Evolutionary conservation across 2,329 filamentous ascomycete species (phyloP).

Genomic region (Furcasterigmium sp.): DNA sequence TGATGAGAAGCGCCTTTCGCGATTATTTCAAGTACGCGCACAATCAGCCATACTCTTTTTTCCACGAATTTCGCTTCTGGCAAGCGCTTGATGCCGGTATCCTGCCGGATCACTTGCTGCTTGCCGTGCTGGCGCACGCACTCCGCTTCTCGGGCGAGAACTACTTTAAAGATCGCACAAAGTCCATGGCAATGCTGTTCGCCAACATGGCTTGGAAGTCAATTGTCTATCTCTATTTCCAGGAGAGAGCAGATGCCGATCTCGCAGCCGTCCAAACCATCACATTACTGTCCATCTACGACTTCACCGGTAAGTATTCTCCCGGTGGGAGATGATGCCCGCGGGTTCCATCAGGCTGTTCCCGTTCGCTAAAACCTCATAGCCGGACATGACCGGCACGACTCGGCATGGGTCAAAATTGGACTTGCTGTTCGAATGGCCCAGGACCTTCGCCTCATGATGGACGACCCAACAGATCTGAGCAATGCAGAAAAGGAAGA

Average conservation of each 20-base stretch:
- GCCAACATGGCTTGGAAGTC: constrained; percentile 20
- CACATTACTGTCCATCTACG: constrained; percentile 27
- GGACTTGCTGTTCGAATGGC: constrained; percentile 24
- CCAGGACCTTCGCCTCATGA: constrained; percentile 26
- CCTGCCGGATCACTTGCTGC: background rate
- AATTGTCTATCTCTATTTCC: constrained; percentile 26
- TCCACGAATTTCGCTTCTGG: constrained; percentile 27
- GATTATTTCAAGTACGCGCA: constrained; percentile 27
- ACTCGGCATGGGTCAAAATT: constrained; percentile 28
- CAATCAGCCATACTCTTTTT: constrained; percentile 30
- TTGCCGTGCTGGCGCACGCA: constrained; percentile 1
- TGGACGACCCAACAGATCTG: constrained; percentile 18
- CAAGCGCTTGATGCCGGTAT: constrained; percentile 14
- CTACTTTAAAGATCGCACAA: background rate
- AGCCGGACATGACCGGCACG: constrained; percentile 26
- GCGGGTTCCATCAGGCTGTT: too few species aligned
- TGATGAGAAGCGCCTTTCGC: constrained; percentile 13
- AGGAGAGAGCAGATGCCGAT: constrained; percentile 20
- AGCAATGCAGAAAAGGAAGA: constrained; percentile 21
- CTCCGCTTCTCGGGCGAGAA: background rate
- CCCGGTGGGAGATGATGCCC: too few species aligned
- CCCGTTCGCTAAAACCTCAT: too few species aligned
- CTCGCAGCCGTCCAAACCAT: constrained; percentile 29
- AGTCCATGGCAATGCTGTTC: background rate
- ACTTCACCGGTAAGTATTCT: constrained; percentile 26